A percentile compares a stretch with the other conserved stretches of the same genome.
These are phyloP conservation scores for Crotalaria pallida DNA, from an alignment of 306 rosid genomes.

Conservation along the genomic window DNA sequence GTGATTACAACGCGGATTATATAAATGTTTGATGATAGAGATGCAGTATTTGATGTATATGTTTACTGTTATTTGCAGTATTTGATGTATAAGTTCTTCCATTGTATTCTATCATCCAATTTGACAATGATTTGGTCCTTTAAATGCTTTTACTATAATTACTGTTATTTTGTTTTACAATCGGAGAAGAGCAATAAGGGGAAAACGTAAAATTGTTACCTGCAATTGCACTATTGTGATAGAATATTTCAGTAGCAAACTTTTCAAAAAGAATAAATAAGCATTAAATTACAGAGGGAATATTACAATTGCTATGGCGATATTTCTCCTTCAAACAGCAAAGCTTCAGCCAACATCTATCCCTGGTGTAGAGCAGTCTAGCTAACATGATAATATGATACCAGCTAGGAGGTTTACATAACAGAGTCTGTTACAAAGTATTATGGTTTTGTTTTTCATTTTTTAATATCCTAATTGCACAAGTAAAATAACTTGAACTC, in stretches of 20 bases:
- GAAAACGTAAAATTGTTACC: neutral
- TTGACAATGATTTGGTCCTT: conserved; percentile 11
- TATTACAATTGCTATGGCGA: conserved; percentile 9
- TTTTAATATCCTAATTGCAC: too few species aligned
- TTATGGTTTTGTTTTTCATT: too few species aligned
- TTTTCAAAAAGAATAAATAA: neutral
- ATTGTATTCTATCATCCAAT: neutral
- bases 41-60: conserved; percentile 25
- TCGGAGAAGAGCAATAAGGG: neutral
- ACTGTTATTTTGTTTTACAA: neutral
- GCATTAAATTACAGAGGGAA: neutral
- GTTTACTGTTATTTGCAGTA: conserved; percentile 4
- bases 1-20: conserved; percentile 38
- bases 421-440: too few species aligned
- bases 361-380: too few species aligned
- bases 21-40: conserved; percentile 36
- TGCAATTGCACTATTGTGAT: neutral
- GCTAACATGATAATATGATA: too few species aligned
- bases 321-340: too few species aligned
- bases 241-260: neutral
- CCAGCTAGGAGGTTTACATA: too few species aligned
- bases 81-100: conserved; percentile 8
- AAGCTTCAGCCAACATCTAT: too few species aligned
- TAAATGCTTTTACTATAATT: neutral
- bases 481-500: too few species aligned